phyloP scores from a whole-genome alignment of 192 early-diverging fungal genomes.

The Diversispora eburnea region DNA sequence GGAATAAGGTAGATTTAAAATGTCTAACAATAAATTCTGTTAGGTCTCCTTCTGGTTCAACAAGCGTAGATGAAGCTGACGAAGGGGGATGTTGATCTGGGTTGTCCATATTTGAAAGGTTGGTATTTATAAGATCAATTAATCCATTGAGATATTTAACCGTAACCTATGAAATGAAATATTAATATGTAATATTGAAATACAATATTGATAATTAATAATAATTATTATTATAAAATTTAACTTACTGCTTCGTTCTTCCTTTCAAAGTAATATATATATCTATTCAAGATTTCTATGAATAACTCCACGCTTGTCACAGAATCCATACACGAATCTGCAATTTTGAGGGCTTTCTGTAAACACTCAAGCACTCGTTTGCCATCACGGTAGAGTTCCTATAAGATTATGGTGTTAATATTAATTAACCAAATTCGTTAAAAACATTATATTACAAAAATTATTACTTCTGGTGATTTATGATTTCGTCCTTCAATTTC shows the following conservation, averaged over 20 bases:
- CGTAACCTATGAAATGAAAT: conserved; percentile 58
- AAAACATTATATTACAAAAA: background rate
- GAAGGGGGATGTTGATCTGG: conserved; percentile 63
- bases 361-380: conserved; percentile 86
- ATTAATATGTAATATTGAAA: background rate
- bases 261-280: conserved; percentile 93
- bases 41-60: conserved; percentile 56
- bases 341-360: conserved; percentile 92
- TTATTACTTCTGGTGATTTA: conserved; percentile 10
- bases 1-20: conserved; percentile 65
- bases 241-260: conserved; percentile 77
- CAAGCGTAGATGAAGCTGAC: conserved; percentile 60
- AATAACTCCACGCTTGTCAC: conserved; percentile 88
- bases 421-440: background rate
- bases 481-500: conserved; percentile 47
- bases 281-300: conserved; percentile 96
- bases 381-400: conserved; percentile 76
- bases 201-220: background rate
- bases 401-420: conserved; percentile 1
- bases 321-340: conserved; percentile 89
- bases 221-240: background rate
- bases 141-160: conserved; percentile 91
- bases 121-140: conserved; percentile 91
- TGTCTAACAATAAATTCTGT: conserved; percentile 67
- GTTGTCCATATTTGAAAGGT: conserved; percentile 68